Percentiles rank a stretch among this genome's conserved stretches.
Conservation (phyloP, 2,329 filamentous ascomycete species). For the Fusarium pseudocircinatum region DNA sequence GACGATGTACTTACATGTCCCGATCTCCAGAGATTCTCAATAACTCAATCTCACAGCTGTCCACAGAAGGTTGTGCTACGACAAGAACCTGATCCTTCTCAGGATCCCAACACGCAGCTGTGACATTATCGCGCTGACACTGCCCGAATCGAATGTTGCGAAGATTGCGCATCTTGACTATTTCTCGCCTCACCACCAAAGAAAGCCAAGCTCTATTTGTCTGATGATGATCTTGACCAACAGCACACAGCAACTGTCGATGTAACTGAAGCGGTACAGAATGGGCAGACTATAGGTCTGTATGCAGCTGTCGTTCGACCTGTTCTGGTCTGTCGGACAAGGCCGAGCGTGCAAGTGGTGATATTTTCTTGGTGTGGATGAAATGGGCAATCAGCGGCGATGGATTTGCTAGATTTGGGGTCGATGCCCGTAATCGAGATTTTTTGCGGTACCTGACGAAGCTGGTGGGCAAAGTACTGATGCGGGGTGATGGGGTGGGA, state of each 20-base stretch:
- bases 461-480: slow-evolving; percentile 27
- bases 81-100: slow-evolving; percentile 81
- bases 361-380: slow-evolving; percentile 38
- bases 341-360: slow-evolving; percentile 25
- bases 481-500: neutral
- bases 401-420: slow-evolving; percentile 38
- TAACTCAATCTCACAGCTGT: slow-evolving; percentile 78
- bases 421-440: slow-evolving; percentile 41
- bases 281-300: slow-evolving; percentile 31
- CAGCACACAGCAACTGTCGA: neutral
- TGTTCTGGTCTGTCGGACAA: slow-evolving; percentile 35
- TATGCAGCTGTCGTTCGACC: slow-evolving; percentile 42
- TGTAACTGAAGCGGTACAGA: neutral
- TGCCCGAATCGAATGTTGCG: slow-evolving; percentile 77
- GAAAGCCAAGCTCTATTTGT: neutral
- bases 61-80: slow-evolving; percentile 81
- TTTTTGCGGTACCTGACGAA: slow-evolving; percentile 38
- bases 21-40: slow-evolving; percentile 60
- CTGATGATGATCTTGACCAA: slow-evolving; percentile 8
- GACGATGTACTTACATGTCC: slow-evolving; percentile 51
- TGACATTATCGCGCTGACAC: slow-evolving; percentile 71
- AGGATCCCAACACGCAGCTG: slow-evolving; percentile 87
- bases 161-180: slow-evolving; percentile 81
- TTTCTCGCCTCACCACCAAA: neutral
- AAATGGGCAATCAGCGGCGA: slow-evolving; percentile 37